A percentile compares a stretch with the other conserved stretches of the same genome.
Conservation (phyloP, 805 yeast genomes). For the Monosporozyma siamensis region DNA sequence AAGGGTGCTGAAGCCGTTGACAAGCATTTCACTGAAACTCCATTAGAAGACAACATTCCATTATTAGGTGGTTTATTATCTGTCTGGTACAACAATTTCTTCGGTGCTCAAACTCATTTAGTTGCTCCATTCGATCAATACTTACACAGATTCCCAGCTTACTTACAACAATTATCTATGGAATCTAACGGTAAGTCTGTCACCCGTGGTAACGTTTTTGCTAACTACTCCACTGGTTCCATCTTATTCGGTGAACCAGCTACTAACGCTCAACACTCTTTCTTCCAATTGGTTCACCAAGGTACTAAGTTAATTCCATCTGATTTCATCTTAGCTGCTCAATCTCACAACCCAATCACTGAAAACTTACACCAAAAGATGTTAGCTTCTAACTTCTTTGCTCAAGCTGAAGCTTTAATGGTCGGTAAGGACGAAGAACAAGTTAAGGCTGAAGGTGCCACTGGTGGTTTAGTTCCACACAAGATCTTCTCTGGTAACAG, state of each 20-base stretch:
- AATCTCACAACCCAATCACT: conserved; percentile 96
- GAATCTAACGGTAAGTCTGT: conserved; percentile 98
- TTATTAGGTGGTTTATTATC: conserved; percentile 85
- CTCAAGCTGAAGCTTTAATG: conserved; percentile 96
- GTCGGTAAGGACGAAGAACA: conserved; percentile 83
- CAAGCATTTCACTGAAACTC: conserved; percentile 75
- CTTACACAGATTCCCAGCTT: conserved; percentile 98
- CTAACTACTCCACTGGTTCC: conserved; percentile 92
- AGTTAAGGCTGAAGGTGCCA: conserved; percentile 83
- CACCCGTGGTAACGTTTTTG: conserved; percentile 82
- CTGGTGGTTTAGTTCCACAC: conserved; percentile 83
- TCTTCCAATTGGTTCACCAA: conserved; percentile 98
- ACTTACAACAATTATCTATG: conserved; percentile 97
- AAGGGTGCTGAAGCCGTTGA: conserved; percentile 98
- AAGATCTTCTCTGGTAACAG: conserved; percentile 96
- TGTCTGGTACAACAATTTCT: conserved; percentile 98
- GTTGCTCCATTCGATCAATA: conserved; percentile 99
- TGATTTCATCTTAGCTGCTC: conserved; percentile 93
- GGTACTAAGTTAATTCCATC: conserved; percentile 97
- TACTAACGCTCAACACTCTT: conserved; percentile 97
- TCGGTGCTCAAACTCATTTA: conserved; percentile 94
- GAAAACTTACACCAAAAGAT: conserved; percentile 89
- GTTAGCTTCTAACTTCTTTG: conserved; percentile 98
- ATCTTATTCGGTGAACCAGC: conserved; percentile 98
- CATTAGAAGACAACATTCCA: conserved; percentile 87